Conservation (phyloP, 2,329 filamentous ascomycete species). For the Pseudogymnoascus sp. region DNA sequence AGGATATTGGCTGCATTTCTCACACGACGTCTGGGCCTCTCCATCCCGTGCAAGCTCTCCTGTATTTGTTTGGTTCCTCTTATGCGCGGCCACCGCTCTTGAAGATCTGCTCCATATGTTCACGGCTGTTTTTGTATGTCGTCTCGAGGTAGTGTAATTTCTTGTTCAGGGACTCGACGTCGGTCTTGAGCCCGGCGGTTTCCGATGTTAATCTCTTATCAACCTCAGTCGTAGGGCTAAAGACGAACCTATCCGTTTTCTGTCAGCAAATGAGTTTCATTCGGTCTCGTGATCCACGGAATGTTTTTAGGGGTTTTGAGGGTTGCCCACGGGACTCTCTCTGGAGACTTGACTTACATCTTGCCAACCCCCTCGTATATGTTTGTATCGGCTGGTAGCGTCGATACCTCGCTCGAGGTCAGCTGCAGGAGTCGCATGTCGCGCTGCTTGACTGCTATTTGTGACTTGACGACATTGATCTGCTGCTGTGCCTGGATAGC, state of each 20-base stretch:
- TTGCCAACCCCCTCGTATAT: slow-evolving; percentile 96
- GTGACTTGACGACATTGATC: slow-evolving; percentile 75
- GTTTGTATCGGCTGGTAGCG: slow-evolving; percentile 65
- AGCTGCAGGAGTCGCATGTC: slow-evolving; percentile 84
- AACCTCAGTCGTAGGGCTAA: slow-evolving; percentile 64
- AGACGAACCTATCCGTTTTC: slow-evolving; percentile 65
- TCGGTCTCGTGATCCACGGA: slow-evolving; percentile 7
- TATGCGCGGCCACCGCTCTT: slow-evolving; percentile 37
- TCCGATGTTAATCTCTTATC: slow-evolving; percentile 70
- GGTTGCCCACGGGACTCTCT: slow-evolving; percentile 1
- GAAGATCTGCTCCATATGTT: slow-evolving; percentile 86
- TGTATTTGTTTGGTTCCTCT: slow-evolving; percentile 11
- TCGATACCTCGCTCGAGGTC: slow-evolving; percentile 75
- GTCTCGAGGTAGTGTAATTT: slow-evolving; percentile 89
- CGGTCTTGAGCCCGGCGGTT: slow-evolving; percentile 65
- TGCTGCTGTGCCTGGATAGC: slow-evolving; percentile 86
- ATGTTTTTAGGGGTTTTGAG: background rate
- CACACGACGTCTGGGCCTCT: background rate
- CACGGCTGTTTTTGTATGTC: slow-evolving; percentile 87
- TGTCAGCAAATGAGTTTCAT: background rate
- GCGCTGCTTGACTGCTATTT: slow-evolving; percentile 77
- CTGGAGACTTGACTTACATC: slow-evolving; percentile 57
- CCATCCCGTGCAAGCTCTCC: background rate
- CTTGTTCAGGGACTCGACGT: slow-evolving; percentile 77
- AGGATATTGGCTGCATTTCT: background rate